Evolutionary conservation across 139 green algal species (phyloP).

Genomic region (Chlamydomonas incerta): DNA sequence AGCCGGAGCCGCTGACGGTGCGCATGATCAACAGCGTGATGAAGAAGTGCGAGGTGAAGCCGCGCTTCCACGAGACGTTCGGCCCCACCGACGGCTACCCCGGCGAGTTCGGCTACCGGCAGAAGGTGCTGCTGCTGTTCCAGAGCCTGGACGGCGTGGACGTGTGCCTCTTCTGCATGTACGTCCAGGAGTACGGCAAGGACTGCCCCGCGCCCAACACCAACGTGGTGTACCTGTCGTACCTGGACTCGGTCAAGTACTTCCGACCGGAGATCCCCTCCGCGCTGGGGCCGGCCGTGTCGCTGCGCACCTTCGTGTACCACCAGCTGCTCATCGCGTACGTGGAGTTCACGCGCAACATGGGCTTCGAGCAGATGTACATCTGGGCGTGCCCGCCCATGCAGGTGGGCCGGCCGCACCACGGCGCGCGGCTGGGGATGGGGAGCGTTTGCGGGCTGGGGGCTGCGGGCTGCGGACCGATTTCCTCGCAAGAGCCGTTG

Average conservation of each 20-base stretch:
- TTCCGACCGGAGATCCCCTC: constrained; percentile 88
- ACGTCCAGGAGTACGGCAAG: constrained; percentile 96
- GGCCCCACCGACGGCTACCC: constrained; percentile 70
- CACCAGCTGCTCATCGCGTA: constrained; percentile 96
- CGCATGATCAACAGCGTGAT: constrained; percentile 94
- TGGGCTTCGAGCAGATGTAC: constrained; percentile 95
- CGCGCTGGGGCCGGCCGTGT: constrained; percentile 49
- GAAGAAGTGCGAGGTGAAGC: constrained; percentile 92
- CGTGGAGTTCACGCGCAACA: constrained; percentile 84
- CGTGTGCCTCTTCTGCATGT: constrained; percentile 95
- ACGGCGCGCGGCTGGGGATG: neutral
- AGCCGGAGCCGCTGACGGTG: constrained; percentile 82
- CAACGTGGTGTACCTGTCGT: constrained; percentile 93
- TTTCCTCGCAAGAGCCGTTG: no score
- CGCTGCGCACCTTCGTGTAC: constrained; percentile 97
- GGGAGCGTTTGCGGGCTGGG: neutral
- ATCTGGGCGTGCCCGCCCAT: constrained; percentile 99
- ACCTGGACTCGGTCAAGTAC: constrained; percentile 99
- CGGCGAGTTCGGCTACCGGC: constrained; percentile 88
- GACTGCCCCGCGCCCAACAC: constrained; percentile 90
- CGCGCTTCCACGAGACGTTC: constrained; percentile 85
- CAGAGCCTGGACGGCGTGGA: constrained; percentile 95
- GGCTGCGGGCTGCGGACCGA: no score
- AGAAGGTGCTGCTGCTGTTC: constrained; percentile 97
- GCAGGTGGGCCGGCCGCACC: constrained; percentile 59